Percentiles rank a stretch among this genome's conserved stretches.
Evolutionary conservation across 2,329 filamentous ascomycete genomes (phyloP).

Genomic region (Cryphonectria parasitica): DNA sequence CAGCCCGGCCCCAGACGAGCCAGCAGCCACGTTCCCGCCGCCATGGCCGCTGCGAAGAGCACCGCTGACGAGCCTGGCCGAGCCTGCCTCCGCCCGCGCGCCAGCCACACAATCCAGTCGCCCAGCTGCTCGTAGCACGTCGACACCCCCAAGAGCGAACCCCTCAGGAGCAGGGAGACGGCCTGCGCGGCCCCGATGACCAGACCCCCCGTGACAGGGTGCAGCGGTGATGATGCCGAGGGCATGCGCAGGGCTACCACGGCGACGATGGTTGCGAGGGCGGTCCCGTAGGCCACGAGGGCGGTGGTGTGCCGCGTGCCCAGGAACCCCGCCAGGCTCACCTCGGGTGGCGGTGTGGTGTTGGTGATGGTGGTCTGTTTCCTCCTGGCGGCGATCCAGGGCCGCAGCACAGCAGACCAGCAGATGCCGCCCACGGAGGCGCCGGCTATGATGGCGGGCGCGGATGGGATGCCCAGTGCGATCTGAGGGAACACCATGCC

Average conservation of each 20-base stretch:
- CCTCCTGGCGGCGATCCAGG: slow-evolving; percentile 35
- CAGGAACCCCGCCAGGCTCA: slow-evolving; percentile 43
- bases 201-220: slow-evolving; percentile 59
- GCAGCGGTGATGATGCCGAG: slow-evolving; percentile 41
- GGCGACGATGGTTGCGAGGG: slow-evolving; percentile 47
- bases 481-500: slow-evolving; percentile 67
- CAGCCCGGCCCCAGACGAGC: slow-evolving; percentile 41
- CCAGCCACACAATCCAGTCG: slow-evolving; percentile 53
- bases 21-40: slow-evolving; percentile 47
- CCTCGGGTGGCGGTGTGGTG: slow-evolving; percentile 14
- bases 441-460: slow-evolving; percentile 57
- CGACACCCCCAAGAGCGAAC: slow-evolving; percentile 63
- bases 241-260: slow-evolving; percentile 43
- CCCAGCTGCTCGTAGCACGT: slow-evolving; percentile 65
- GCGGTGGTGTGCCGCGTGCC: slow-evolving; percentile 44
- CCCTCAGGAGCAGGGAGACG: slow-evolving; percentile 56
- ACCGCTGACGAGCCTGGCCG: slow-evolving; percentile 47
- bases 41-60: slow-evolving; percentile 57
- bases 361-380: slow-evolving; percentile 1
- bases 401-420: slow-evolving; percentile 51
- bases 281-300: slow-evolving; percentile 48
- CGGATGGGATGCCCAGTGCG: slow-evolving; percentile 55
- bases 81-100: slow-evolving; percentile 35
- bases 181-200: slow-evolving; percentile 63
- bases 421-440: slow-evolving; percentile 59